A percentile compares a stretch with the other conserved stretches of the same genome.
Evolutionary conservation across 2,329 filamentous ascomycete species (phyloP).

Genomic region (Graphilbum fragrans): DNA sequence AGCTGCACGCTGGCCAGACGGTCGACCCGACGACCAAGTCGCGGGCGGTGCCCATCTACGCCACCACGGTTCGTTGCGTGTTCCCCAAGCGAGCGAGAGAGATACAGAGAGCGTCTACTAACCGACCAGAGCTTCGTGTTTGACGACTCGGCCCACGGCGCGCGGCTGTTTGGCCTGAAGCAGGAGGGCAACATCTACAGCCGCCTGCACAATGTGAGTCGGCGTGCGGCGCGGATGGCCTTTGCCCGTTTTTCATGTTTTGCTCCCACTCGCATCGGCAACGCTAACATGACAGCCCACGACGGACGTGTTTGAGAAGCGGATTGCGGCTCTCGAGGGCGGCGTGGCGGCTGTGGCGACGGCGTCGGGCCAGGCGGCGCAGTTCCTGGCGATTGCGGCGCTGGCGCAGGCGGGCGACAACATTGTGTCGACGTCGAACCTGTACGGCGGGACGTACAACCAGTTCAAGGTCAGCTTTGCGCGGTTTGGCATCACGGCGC

Average conservation of each 20-base stretch:
- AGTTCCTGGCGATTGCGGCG: constrained; percentile 79
- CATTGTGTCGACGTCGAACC: constrained; percentile 79
- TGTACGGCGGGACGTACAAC: constrained; percentile 95
- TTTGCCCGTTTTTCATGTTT: neutral
- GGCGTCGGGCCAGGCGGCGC: constrained; percentile 77
- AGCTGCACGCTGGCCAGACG: constrained; percentile 73
- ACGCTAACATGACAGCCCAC: constrained; percentile 52
- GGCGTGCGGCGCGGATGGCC: neutral
- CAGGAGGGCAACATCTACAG: constrained; percentile 97
- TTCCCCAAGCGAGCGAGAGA: too few relatives aligned
- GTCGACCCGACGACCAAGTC: constrained; percentile 74
- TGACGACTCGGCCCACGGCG: constrained; percentile 92
- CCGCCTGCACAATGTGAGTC: constrained; percentile 78
- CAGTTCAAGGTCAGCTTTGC: constrained; percentile 88
- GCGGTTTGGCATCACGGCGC: constrained; percentile 76
- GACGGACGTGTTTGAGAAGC: constrained; percentile 91
- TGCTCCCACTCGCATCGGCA: neutral
- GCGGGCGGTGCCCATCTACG: constrained; percentile 90
- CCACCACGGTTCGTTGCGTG: constrained; percentile 57
- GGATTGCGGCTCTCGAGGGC: constrained; percentile 88
- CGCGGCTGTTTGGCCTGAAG: constrained; percentile 90
- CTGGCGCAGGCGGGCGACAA: constrained; percentile 87
- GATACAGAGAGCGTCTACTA: neutral
- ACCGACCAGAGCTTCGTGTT: constrained; percentile 63
- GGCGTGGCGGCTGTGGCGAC: constrained; percentile 78